Evolutionary conservation across 2,329 filamentous ascomycete genomes (phyloP), one percentile per base, ranked within the genome.

Genomic region (Dactylellina haptotyla): DNA sequence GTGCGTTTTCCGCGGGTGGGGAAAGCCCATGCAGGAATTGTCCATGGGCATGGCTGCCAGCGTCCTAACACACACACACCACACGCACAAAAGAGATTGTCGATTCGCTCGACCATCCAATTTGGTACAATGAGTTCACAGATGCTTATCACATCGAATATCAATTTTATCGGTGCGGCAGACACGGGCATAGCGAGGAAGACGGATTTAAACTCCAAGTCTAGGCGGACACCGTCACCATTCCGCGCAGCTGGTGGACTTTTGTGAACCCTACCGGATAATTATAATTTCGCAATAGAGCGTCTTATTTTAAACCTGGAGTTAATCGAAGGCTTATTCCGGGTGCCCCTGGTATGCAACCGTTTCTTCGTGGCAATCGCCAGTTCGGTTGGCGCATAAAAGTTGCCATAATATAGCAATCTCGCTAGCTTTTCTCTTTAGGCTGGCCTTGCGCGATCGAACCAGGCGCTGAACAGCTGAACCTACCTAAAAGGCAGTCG

Each of bases 91-190:
- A 45, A 37, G 6, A 20, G 16, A 14, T 37, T 39, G 9, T 34
- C n/a, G 32, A 16, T 59, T 63, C 67, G 28, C 50, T 43, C 54
- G 67, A 72, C 45, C 59, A 65, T 53, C 67, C 67, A 37, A 30
- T 46, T 72, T 51, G 23, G 67, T 45, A n/a, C 23, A 18, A 18
- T 34, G 20, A 30, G 23, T n/a, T 41, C 14, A n/a, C 57, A 37
- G 25, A 48, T 14, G 34, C 43, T 65, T 53, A 54, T 48, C 53
- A 65, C 41, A 58, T 62, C 41, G 30, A 34, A 53, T 57, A 59
- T 53, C 53, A 65, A 54, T 0, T 4, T 56, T 18, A 14, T 32
- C 14, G 23, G 14, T 18, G 4, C 23, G 12, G 34, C 26, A 46
- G 41, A 54, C 48, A 39, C n/a, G n/a, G n/a, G n/a, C n/a, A n/a